Conservation (phyloP, 116 monocot genomes). For the Thalassia testudinum region DNA sequence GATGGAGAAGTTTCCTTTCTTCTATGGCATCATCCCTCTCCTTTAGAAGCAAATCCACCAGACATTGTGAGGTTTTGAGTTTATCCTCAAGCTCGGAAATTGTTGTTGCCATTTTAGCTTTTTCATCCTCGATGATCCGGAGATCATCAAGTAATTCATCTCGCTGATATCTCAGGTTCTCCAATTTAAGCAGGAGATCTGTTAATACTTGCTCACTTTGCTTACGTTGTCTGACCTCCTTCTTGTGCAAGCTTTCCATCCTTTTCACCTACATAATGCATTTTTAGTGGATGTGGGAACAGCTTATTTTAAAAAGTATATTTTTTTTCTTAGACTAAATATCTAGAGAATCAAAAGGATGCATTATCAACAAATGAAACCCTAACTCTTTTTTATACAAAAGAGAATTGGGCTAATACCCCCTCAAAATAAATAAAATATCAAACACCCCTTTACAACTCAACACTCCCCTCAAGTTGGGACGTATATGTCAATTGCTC, state of each 20-base stretch:
- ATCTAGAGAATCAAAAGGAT: too few species aligned
- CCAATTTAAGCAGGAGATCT: constrained; percentile 2
- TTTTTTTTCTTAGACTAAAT: too few species aligned
- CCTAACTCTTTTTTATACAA: too few species aligned
- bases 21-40: constrained; percentile 1
- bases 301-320: too few species aligned
- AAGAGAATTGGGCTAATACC: too few species aligned
- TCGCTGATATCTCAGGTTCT: not conserved
- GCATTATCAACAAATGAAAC: too few species aligned
- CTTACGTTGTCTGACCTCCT: constrained; percentile 3
- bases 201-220: not conserved
- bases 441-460: too few species aligned
- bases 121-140: not conserved
- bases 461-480: too few species aligned
- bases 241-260: not conserved
- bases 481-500: too few species aligned
- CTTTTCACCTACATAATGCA: constrained; percentile 2
- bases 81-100: constrained; percentile 3
- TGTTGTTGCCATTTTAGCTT: not conserved
- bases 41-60: not conserved
- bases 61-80: not conserved
- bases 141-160: constrained; percentile 1
- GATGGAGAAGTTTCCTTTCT: not conserved
- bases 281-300: too few species aligned
- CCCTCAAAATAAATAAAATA: too few species aligned